Base-by-base conservation (phyloP, 1,284 basidiomycete species). In the Tilletia walkeri region DNA sequence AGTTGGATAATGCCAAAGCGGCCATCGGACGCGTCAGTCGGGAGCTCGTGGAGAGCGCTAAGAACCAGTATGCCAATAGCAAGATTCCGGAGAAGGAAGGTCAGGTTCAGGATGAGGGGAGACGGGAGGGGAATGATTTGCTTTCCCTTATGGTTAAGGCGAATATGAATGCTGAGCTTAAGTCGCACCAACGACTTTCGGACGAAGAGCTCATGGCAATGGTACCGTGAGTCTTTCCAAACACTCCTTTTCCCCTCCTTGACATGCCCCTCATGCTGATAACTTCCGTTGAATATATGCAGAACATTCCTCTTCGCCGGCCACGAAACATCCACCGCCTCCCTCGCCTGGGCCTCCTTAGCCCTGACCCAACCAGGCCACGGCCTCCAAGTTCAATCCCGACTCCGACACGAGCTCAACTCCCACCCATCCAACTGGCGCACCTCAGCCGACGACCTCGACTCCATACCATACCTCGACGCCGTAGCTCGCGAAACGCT, bases 131-230 rank as follows among this genome's bases (percentile, higher is more conserved):
- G 9, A 50, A 54, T 24, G 66, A 67, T 53, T 2, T 67, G 39
- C 66, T 67, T 24, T 67, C 66, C 12, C 66, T 67, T 41, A 41
- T 67, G 20, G 49, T 50, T 20, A 20, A 41, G 24, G 49, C 66
- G 18, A 67, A 50, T 50, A 50, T 50, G n/a, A 39, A 14, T 20
- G 38, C 16, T 2, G 66, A 48, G 6, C 45, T 67, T 18, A 47
- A 45, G 47, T 18, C 66, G 3, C 20, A 50, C 4, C 49, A 67
- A 41, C 49, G 66, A 6, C 49, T 67, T 7, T 67, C 66, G n/a
- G 66, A 67, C n/a, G 49, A 67, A 18, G 66, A 67, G 66, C 49
- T 67, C 18, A 36, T 50, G n/a, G 30, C 45, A 9, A 53, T 67
- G 18, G 41, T 67, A 36, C 47, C 47, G 54, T 53, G 34, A 18